These are phyloP conservation scores for Mortierella sp. DNA, from an alignment of 371 early-diverging fungal genomes.

Conservation along the genomic window DNA sequence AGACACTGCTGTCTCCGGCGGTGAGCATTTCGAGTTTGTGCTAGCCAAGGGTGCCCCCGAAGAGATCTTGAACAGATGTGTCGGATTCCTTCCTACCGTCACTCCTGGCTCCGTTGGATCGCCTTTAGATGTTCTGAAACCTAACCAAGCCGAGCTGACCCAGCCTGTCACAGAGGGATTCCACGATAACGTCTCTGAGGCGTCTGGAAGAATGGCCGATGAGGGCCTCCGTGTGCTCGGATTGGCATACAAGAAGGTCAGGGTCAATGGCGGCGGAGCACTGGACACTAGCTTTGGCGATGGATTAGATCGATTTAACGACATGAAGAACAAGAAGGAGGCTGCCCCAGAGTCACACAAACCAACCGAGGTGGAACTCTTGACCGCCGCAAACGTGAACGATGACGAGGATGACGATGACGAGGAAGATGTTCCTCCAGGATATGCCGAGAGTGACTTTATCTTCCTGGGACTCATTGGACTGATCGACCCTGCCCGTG, in stretches of 20 bases:
- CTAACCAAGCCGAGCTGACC: slow-evolving; percentile 33
- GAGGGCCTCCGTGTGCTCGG: slow-evolving; percentile 86
- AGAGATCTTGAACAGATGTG: slow-evolving; percentile 80
- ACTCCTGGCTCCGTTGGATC: slow-evolving; percentile 8
- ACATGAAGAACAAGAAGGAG: slow-evolving; percentile 55
- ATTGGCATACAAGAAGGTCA: slow-evolving; percentile 70
- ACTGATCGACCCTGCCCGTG: slow-evolving; percentile 82
- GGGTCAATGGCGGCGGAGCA: slow-evolving; percentile 55
- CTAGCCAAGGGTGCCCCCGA: slow-evolving; percentile 95
- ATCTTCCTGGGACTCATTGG: slow-evolving; percentile 85
- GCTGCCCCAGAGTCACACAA: slow-evolving; percentile 35
- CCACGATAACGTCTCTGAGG: slow-evolving; percentile 76
- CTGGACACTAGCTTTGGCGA: slow-evolving; percentile 55
- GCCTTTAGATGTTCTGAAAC: slow-evolving; percentile 35
- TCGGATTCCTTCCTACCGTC: slow-evolving; percentile 65
- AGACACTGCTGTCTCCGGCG: neutral
- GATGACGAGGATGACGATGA: slow-evolving; percentile 46
- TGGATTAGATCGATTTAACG: slow-evolving; percentile 62
- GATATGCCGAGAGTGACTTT: slow-evolving; percentile 69
- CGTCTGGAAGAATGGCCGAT: slow-evolving; percentile 85
- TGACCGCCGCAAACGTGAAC: slow-evolving; percentile 51
- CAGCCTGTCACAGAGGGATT: slow-evolving; percentile 73
- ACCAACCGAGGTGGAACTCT: slow-evolving; percentile 43
- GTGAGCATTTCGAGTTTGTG: slow-evolving; percentile 62
- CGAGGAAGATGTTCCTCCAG: slow-evolving; percentile 45